Base-by-base conservation (phyloP, 1,284 basidiomycete species). In the Pseudomicrostroma phylloplanum region DNA sequence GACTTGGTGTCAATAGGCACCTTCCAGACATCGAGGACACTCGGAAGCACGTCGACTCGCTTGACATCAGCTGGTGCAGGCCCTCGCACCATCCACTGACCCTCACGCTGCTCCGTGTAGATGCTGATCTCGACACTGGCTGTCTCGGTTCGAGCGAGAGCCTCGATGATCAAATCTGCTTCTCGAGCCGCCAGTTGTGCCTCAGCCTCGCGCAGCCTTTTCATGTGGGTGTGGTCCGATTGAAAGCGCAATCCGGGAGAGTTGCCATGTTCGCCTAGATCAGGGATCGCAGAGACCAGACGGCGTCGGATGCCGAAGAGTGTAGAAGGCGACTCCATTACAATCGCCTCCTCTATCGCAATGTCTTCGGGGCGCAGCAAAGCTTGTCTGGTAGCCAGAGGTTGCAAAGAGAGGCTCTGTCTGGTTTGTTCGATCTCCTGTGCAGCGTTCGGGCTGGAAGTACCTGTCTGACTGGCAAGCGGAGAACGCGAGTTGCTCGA, bases 1-100 rank as follows among this genome's bases (percentile, higher is more conserved):
- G 64, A 64, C 19, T 60, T 59, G 6, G 66, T 49, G 54, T 67
- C 64, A 51, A 67, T 66, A 4, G 65, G 66, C 13, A 66, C 57
- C 15, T 30, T 13, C 66, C 66, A 67, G 8, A 65, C 60, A 43
- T 67, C 66, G 9, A 41, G 48, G 41, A 64, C 59, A 21, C 54
- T 30, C 42, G 64, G 64, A 15, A 67, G 41, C 9, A 25, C 43
- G 1, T 58, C 59, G 21, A 21, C 11, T 26, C 12, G n/a, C 11
- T 15, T 19, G 56, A 36, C 59, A 39, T 61, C 51, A 13, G 59
- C 40, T 1, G 62, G 51, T 12, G 58, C 65, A 30, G 64, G 62
- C 9, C 65, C 62, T 3, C 61, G 21, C 11, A 63, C 54, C 17
- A 42, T 55, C 66, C 66, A 67, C 40, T 53, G 56, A 7, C 65